Percentiles rank a stretch among this genome's conserved stretches.
Conservation (phyloP, 176 grass and related monocot species). For the Musa schizocarpa region DNA sequence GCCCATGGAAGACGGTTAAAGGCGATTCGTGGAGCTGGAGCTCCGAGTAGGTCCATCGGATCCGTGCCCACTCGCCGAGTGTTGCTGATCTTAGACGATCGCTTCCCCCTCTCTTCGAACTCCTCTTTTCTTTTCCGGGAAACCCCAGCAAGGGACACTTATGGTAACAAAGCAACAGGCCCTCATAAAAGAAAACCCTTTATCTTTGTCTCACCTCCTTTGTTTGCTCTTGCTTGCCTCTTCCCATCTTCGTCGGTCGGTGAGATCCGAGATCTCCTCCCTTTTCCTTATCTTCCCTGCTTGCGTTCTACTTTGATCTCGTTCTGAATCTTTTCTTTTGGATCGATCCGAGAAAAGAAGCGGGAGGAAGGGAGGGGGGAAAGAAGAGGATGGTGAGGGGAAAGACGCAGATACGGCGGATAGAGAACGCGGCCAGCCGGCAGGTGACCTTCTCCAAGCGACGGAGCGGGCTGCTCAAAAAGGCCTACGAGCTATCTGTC, state of each 20-base stretch:
- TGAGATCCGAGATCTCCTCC: not conserved
- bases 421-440: slow-evolving; percentile 66
- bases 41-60: too few species aligned
- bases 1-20: too few species aligned
- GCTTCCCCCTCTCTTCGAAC: not conserved
- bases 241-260: not conserved
- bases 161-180: not conserved
- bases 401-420: slow-evolving; percentile 69
- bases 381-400: slow-evolving; percentile 24
- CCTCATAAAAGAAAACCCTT: too few species aligned
- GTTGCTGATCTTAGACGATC: not conserved
- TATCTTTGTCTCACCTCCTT: not conserved
- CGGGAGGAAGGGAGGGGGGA: not conserved
- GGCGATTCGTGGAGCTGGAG: too few species aligned
- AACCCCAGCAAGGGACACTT: not conserved
- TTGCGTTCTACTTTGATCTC: too few species aligned
- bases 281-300: not conserved
- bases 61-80: too few species aligned
- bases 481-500: slow-evolving; percentile 74
- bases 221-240: not conserved
- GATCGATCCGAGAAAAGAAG: not conserved
- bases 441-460: slow-evolving; percentile 91
- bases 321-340: not conserved
- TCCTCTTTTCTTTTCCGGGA: not conserved
- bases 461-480: slow-evolving; percentile 62